Evolutionary conservation across 129 eudicot genomes (phyloP), one percentile per base, ranked within the genome.

Genomic region (Calendula officinalis): DNA sequence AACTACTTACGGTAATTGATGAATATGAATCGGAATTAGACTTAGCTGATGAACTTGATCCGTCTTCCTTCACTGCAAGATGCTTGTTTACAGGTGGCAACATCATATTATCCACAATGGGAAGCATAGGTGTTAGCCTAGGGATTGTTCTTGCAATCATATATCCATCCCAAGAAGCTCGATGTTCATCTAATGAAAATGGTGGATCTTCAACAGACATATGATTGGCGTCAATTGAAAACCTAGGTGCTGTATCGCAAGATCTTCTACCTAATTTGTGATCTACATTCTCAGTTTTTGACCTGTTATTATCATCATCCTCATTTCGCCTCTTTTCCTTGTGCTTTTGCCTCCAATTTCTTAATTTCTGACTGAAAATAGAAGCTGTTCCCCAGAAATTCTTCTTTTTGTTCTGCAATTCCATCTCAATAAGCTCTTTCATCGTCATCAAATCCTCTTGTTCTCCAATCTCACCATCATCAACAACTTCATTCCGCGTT

Each of bases 151-250:
- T 75, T 0, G 94, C 96, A 56, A 85, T 70, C 90, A 87, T 72
- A 71, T 87, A 85, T 46, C 96, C 98, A 81, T 91, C 96, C 98
- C 98, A 91, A 15, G 96, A 87, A 63, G 98, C 98, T 68, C 98
- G 74, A 8, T 86, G 94, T 72, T 91, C 98, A 47, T 84, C 98
- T 40, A 77, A 69, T 3, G 92, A 82, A n/a, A 65, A 58, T 35
- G 68, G 68, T 0, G 76, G 54, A 68, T 71, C 76, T 27, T 83
- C 89, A 39, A 82, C 50, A 11, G 81, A 77, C 68, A 84, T 70
- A 53, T 95, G 67, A 53, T 81, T 81, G 3, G 55, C 88, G 44
- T 89, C 97, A 60, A 83, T 41, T 3, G 86, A 86, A 71, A 83
- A 86, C 83, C 88, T 74, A 50, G 90, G 82, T 8, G 80, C 91